Evolutionary conservation across 2,329 filamentous ascomycete genomes (phyloP).

Genomic region (Cyclaneusma minus): DNA sequence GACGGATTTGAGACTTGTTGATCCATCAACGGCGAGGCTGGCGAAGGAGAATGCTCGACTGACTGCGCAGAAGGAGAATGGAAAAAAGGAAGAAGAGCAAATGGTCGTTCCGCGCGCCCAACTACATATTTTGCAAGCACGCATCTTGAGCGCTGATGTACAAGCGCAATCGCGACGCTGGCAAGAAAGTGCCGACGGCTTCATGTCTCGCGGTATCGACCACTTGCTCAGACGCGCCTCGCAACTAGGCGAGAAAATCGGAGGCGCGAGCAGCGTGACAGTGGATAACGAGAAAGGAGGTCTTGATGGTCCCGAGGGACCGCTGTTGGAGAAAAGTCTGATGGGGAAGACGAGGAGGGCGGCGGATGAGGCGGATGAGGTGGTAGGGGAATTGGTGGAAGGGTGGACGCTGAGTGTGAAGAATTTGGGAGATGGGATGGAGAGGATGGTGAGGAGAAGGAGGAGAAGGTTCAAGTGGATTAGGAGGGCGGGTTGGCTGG

Average conservation of each 20-base stretch:
- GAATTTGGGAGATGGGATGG: conserved; percentile 61
- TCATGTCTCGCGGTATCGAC: too few relatives aligned
- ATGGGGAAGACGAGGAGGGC: conserved; percentile 47
- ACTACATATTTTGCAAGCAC: conserved; percentile 31
- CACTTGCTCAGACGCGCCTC: too few relatives aligned
- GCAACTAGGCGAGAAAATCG: too few relatives aligned
- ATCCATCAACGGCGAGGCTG: too few relatives aligned
- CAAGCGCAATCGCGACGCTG: conserved; percentile 31
- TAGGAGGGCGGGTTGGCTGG: conserved; percentile 60
- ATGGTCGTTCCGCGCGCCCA: conserved; percentile 14
- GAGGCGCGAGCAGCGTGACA: too few relatives aligned
- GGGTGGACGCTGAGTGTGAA: conserved; percentile 70
- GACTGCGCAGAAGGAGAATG: too few relatives aligned
- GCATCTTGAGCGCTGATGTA: conserved; percentile 28
- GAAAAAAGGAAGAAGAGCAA: too few relatives aligned
- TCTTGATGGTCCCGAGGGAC: neutral
- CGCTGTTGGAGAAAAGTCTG: conserved; percentile 19
- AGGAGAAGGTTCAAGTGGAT: conserved; percentile 57
- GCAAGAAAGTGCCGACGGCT: conserved; percentile 39
- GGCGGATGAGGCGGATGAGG: conserved; percentile 66
- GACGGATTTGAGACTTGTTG: too few relatives aligned
- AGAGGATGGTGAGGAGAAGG: conserved; percentile 58
- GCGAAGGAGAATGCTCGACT: too few relatives aligned
- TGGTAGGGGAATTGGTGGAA: conserved; percentile 60
- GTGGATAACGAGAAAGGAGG: too few relatives aligned